These are phyloP conservation scores for Pichia pseudocactophila DNA, from an alignment of 805 yeast genomes.

Conservation along the genomic window DNA sequence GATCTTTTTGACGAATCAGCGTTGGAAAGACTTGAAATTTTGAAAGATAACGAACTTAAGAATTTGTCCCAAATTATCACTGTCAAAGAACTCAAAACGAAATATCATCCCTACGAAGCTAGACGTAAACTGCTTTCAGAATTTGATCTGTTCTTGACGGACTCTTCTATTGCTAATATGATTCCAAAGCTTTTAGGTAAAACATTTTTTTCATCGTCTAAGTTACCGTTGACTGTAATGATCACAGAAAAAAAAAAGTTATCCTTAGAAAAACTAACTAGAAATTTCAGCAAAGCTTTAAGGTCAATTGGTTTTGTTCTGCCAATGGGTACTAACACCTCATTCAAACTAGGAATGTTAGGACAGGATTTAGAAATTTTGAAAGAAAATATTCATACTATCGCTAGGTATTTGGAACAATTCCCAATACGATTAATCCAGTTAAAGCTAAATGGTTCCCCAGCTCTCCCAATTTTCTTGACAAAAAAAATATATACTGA, in stretches of 20 bases:
- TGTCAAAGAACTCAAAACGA: constrained; percentile 68
- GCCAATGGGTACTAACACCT: constrained; percentile 65
- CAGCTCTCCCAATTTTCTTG: constrained; percentile 76
- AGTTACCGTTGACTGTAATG: constrained; percentile 61
- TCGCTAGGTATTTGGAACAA: constrained; percentile 37
- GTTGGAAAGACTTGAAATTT: constrained; percentile 36
- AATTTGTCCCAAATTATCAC: constrained; percentile 51
- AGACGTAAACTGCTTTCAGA: constrained; percentile 63
- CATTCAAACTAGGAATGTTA: constrained; percentile 56
- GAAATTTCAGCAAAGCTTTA: constrained; percentile 51
- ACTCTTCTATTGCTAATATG: constrained; percentile 69
- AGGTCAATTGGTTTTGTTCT: constrained; percentile 52
- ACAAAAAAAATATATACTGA: constrained; percentile 44
- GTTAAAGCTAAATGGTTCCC: constrained; percentile 63
- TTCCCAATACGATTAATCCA: constrained; percentile 47
- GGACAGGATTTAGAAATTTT: constrained; percentile 40
- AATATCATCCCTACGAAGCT: constrained; percentile 81
- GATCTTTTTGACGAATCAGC: constrained; percentile 36
- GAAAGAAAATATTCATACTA: constrained; percentile 50
- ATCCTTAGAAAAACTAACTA: constrained; percentile 41
- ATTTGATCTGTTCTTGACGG: constrained; percentile 74
- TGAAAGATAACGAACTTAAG: constrained; percentile 31
- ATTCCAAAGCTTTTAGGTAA: constrained; percentile 82
- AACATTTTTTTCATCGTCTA: constrained; percentile 52
- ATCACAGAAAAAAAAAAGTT: constrained; percentile 19